Base-by-base conservation (phyloP, 2,329 filamentous ascomycete species). In the Pseudocercospora fuligena region DNA sequence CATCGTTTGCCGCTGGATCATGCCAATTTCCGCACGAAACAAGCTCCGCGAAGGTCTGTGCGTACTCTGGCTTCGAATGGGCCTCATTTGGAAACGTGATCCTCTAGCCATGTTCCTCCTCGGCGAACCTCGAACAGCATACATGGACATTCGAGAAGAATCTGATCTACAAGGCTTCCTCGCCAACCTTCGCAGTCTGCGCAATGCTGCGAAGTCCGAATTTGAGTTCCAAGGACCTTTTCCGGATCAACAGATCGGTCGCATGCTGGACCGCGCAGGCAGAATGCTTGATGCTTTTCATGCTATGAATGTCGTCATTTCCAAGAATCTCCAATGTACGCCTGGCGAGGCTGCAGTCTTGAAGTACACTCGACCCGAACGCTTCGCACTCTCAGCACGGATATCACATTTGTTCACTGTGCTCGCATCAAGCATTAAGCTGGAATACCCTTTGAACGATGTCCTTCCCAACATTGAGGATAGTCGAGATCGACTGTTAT, bases 71-170 rank as follows among this genome's bases (percentile, higher is more conserved):
- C 85, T 99, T 6, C 92, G 96, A 66, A 94, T 99, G 89, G 92
- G 93, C 16, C 85, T 99, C 36, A 94, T 98, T 70, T 99, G 95
- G 95, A 97, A 94, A 80, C 89, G 94, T 53, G 94, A 96, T 8
- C 95, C 95, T 0, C 83, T 99, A 25, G 90, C 91, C 4, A 88
- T 90, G 6, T 85, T 97, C 14, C 76, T 84, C 1, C 75, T 79
- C 2, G 80, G 80, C 68, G 69, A 74, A 43, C 76, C 78, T 1
- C 63, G 70, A 23, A 74, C 74, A 71, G 74, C 82, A 63, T 98
- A 97, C 78, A 93, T 97, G 86, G 90, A 90, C 69, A 87, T 93
- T n/a, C 88, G 90, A 40, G 95, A 98, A 79, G 94, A 97, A 77
- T 87, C 91, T 4, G 91, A 93, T 49, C 86, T 99, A 62, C 93